Evolutionary conservation across 306 rosid species (phyloP), one percentile per base, ranked within the genome.

Genomic region (Elaeagnus macrophylla): DNA sequence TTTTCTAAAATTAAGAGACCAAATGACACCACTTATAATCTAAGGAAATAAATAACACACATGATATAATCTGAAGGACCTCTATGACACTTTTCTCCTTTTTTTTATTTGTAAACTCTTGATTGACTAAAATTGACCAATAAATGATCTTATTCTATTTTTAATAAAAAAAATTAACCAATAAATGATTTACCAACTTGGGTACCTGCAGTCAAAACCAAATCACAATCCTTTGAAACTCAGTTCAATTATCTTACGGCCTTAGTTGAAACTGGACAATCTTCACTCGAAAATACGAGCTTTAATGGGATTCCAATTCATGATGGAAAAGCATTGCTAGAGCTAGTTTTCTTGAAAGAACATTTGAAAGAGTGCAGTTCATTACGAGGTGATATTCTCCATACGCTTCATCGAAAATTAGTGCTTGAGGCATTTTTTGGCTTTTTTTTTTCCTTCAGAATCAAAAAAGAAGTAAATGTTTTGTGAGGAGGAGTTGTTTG

Each of bases 361-460:
- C 64, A 53, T 57, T 42, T 37, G 48, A 67, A 59, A 15, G 68
- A 63, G 8, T 67, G 46, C 18, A 63, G 56, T 10, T 40, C 69
- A 43, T 14, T 72, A 15, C 81, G 75, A 16, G 40, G 51, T 0
- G 7, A 46, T 9, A 15, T 72, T 5, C n/a, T 11, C 6, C 13
- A 41, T 42, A 75, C 63, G 68, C 11, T n/a, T 51, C 62, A 7
- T 42, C 13, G 12, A 61, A 72, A 48, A 56, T 61, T 76, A 5
- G 81, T 68, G 20, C 50, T 76, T 8, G 75, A 67, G 47, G 77
- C 78, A 50, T 18, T 72, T n/a, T 18, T 19, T 17, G 71, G 69
- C 69, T 68, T 64, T 49, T n/a, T n/a, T n/a, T n/a, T 48, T 11
- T 56, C 65, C 55, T n/a, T n/a, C 25, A 56, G 72, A 58, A 1